Percentiles rank a stretch among this genome's conserved stretches.
Conservation (phyloP, 2,329 filamentous ascomycete species). For the Aspergillus bombycis region DNA sequence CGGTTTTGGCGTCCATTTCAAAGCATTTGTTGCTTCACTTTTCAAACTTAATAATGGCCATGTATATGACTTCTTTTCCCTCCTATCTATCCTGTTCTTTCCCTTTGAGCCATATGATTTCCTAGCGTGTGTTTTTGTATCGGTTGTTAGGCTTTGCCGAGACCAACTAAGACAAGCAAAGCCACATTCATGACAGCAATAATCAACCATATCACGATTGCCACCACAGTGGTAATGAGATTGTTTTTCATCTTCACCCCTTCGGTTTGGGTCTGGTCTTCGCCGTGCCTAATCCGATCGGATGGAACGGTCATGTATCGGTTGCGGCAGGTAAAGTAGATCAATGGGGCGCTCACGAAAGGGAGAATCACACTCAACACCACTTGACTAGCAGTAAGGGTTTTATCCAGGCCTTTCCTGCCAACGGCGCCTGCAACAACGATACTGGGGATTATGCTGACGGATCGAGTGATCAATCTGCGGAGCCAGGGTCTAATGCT, state of each 20-base stretch:
- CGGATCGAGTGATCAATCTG: constrained; percentile 73
- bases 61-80: not conserved
- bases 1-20: not conserved
- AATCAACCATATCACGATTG: constrained; percentile 69
- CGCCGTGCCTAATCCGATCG: constrained; percentile 41
- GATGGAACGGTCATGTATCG: constrained; percentile 75
- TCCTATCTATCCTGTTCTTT: not conserved
- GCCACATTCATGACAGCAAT: constrained; percentile 81
- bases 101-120: not conserved
- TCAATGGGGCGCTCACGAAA: constrained; percentile 78
- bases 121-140: not conserved
- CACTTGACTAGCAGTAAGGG: constrained; percentile 77
- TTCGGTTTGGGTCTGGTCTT: constrained; percentile 31
- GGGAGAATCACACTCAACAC: constrained; percentile 77
- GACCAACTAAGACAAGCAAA: constrained; percentile 65
- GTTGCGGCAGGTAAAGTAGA: constrained; percentile 80
- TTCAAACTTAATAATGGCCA: not conserved
- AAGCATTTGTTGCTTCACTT: not conserved
- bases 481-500: constrained; percentile 75
- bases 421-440: constrained; percentile 82
- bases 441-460: constrained; percentile 81
- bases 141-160: constrained; percentile 52
- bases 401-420: constrained; percentile 67
- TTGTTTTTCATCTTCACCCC: constrained; percentile 70
- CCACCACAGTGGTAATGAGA: constrained; percentile 64